phyloP scores from a whole-genome alignment of 2,329 filamentous ascomycete genomes.

The Coniella lustricola region DNA sequence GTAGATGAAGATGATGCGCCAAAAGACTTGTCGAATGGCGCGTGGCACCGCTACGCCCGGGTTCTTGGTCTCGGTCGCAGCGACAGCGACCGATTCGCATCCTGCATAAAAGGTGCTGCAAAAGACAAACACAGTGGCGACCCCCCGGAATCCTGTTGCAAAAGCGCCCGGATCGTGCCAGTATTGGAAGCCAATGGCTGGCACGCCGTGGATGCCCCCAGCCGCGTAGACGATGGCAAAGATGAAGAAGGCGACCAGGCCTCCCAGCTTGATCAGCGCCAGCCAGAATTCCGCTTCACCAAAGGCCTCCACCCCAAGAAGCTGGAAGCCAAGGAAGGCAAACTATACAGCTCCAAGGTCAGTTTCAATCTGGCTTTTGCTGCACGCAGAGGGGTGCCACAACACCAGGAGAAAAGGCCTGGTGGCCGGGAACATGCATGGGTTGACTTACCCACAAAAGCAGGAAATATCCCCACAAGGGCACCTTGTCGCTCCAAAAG shows the following conservation, averaged over 20 bases:
- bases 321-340: slow-evolving; percentile 60
- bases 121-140: slow-evolving; percentile 61
- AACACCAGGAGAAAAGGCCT: too few relatives aligned
- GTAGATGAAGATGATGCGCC: slow-evolving; percentile 56
- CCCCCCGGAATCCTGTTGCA: slow-evolving; percentile 58
- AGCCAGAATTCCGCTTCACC: slow-evolving; percentile 79
- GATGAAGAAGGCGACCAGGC: slow-evolving; percentile 64
- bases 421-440: too few relatives aligned
- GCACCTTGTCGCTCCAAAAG: slow-evolving; percentile 57
- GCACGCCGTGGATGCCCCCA: slow-evolving; percentile 56
- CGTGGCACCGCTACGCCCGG: slow-evolving; percentile 48
- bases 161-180: slow-evolving; percentile 68
- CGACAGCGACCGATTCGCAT: slow-evolving; percentile 56
- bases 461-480: slow-evolving; percentile 61
- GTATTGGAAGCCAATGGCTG: slow-evolving; percentile 60
- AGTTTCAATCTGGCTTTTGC: too few relatives aligned
- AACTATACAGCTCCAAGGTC: slow-evolving; percentile 19
- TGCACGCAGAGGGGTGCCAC: too few relatives aligned
- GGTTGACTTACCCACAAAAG: slow-evolving; percentile 63
- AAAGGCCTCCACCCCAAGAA: slow-evolving; percentile 66
- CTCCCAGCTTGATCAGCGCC: slow-evolving; percentile 63
- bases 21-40: slow-evolving; percentile 54
- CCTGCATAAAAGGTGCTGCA: slow-evolving; percentile 67
- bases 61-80: slow-evolving; percentile 54
- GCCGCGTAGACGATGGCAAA: slow-evolving; percentile 67